Evolutionary conservation across 108 stramenopile species (phyloP).

Genomic region (Cyclotella kingstonii): DNA sequence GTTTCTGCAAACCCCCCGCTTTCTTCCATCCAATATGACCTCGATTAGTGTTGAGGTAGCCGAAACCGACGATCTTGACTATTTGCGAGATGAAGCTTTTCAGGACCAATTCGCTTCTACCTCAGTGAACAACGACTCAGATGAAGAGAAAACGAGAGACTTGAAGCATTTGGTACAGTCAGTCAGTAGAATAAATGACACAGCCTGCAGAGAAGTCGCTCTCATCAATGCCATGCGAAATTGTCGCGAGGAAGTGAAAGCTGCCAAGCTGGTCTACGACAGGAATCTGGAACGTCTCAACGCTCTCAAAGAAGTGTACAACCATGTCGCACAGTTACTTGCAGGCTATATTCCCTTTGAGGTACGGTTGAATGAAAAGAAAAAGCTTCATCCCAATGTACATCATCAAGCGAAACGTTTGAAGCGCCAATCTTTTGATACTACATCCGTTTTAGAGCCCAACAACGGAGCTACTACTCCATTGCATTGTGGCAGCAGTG

Average conservation of each 20-base stretch:
- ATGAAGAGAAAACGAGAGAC: background rate
- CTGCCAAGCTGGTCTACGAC: constrained; percentile 15
- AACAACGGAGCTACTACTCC: background rate
- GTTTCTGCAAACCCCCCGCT: constrained; percentile 3
- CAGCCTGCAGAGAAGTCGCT: constrained; percentile 10
- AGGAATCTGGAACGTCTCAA: constrained; percentile 5
- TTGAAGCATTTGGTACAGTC: background rate
- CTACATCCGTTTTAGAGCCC: background rate
- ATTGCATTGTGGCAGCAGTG: background rate
- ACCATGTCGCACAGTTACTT: constrained; percentile 15
- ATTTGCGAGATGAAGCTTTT: constrained; percentile 5
- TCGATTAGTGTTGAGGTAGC: background rate
- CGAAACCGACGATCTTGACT: background rate
- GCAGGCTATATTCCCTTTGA: constrained; percentile 15
- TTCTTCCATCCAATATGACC: background rate
- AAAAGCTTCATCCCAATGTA: background rate
- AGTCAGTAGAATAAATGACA: constrained; percentile 3
- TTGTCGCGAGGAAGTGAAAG: constrained; percentile 21
- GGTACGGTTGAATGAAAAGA: background rate
- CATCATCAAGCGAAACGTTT: background rate
- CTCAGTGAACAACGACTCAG: background rate
- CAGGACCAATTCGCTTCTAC: background rate
- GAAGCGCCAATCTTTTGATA: background rate
- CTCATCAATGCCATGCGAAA: constrained; percentile 19
- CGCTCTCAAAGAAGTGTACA: constrained; percentile 21